Evolutionary conservation across 2,329 filamentous ascomycete species (phyloP).

Genomic region (Chalaropsis thielavioides): DNA sequence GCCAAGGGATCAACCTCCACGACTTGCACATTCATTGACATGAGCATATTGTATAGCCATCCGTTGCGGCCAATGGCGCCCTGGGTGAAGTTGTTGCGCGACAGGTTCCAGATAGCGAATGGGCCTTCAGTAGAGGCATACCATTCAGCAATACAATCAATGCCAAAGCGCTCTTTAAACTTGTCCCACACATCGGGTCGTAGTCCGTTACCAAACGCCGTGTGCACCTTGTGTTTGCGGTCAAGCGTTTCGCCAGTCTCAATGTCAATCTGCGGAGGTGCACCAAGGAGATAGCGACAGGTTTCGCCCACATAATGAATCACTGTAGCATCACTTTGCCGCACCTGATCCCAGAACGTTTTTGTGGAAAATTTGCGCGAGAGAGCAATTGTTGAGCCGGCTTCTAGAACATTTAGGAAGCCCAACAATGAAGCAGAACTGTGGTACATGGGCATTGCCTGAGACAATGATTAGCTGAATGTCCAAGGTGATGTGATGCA

Average conservation of each 20-base stretch:
- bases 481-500: not conserved
- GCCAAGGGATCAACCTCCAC: slow-evolving; percentile 59
- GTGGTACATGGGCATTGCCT: slow-evolving; percentile 86
- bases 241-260: slow-evolving; percentile 54
- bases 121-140: slow-evolving; percentile 66
- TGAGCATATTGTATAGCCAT: slow-evolving; percentile 40
- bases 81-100: slow-evolving; percentile 55
- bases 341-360: slow-evolving; percentile 62
- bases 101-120: slow-evolving; percentile 56
- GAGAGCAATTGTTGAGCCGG: slow-evolving; percentile 53
- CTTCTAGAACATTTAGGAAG: slow-evolving; percentile 43
- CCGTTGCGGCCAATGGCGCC: slow-evolving; percentile 69
- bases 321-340: slow-evolving; percentile 54
- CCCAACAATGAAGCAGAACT: slow-evolving; percentile 61
- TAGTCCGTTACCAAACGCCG: slow-evolving; percentile 73
- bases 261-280: slow-evolving; percentile 46
- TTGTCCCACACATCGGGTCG: slow-evolving; percentile 73
- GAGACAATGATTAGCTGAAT: not conserved
- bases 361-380: slow-evolving; percentile 65
- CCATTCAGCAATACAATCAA: slow-evolving; percentile 62
- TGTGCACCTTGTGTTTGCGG: slow-evolving; percentile 53
- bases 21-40: slow-evolving; percentile 39
- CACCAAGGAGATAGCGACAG: slow-evolving; percentile 63
- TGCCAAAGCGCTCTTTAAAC: slow-evolving; percentile 68
- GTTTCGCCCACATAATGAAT: slow-evolving; percentile 86